Evolutionary conservation across 495 filamentous ascomycete species (phyloP).

Genomic region (Talaromyces trachyspermus): DNA sequence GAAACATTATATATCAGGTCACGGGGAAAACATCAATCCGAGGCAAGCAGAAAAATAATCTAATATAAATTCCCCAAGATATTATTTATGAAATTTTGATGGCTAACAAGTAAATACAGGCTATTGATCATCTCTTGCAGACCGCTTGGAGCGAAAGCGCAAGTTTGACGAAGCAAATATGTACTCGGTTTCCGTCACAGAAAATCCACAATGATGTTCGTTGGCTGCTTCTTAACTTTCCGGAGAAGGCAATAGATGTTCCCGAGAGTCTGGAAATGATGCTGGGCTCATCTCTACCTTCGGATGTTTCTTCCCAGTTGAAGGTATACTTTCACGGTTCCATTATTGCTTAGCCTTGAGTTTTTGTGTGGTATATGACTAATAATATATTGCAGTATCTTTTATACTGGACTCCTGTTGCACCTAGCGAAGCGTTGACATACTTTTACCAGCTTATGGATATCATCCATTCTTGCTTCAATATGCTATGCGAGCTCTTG

Average conservation of each 20-base stretch:
- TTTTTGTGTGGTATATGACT: slow-evolving; percentile 17
- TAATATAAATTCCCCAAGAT: too few relatives aligned
- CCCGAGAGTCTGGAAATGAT: slow-evolving; percentile 77
- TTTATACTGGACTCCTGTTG: slow-evolving; percentile 89
- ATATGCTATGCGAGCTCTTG: slow-evolving; percentile 93
- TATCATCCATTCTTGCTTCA: slow-evolving; percentile 93
- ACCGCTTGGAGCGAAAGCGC: slow-evolving; percentile 84
- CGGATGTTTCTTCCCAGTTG: slow-evolving; percentile 74
- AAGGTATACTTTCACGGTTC: slow-evolving; percentile 47
- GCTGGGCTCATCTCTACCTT: slow-evolving; percentile 65
- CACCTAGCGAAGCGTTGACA: slow-evolving; percentile 85
- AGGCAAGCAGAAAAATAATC: too few relatives aligned
- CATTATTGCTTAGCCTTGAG: not conserved
- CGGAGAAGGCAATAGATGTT: slow-evolving; percentile 70
- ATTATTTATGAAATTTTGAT: too few relatives aligned
- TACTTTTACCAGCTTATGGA: slow-evolving; percentile 91
- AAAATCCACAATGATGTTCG: slow-evolving; percentile 68
- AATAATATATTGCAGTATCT: slow-evolving; percentile 60
- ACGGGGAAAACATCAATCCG: slow-evolving; percentile 24
- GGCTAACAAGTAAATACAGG: slow-evolving; percentile 22
- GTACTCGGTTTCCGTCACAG: slow-evolving; percentile 66
- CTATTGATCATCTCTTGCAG: slow-evolving; percentile 48
- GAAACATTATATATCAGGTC: slow-evolving; percentile 42
- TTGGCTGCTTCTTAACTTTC: slow-evolving; percentile 68
- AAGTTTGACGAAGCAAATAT: slow-evolving; percentile 74